These are phyloP conservation scores for Parachaetomium inaequale DNA, from an alignment of 495 filamentous ascomycete species.

Conservation along the genomic window DNA sequence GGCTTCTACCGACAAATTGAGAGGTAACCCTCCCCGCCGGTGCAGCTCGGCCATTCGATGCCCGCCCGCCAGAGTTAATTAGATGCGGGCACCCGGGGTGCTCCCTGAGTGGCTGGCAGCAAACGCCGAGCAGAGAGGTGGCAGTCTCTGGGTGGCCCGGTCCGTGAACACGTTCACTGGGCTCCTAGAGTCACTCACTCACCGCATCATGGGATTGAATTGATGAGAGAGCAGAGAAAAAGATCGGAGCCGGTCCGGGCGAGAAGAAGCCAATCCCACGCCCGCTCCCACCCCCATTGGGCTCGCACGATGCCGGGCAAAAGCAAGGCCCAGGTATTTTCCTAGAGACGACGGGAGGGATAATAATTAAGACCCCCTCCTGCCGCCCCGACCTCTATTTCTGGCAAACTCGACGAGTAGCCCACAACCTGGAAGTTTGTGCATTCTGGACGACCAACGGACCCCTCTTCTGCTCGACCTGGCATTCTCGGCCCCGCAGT, in stretches of 20 bases:
- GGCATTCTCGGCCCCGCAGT: conserved; percentile 8
- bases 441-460: neutral
- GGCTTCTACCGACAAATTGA: neutral
- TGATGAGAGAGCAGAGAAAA: neutral
- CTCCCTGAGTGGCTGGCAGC: conserved; percentile 6
- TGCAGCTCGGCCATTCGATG: neutral
- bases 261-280: neutral
- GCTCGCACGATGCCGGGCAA: neutral
- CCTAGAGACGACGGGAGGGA: neutral
- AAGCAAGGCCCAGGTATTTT: neutral
- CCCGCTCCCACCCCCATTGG: neutral
- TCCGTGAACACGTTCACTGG: neutral
- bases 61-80: conserved; percentile 3
- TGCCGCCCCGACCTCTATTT: neutral
- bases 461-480: neutral
- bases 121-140: conserved; percentile 25
- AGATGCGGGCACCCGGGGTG: neutral
- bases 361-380: conserved; percentile 1
- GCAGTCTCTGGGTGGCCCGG: conserved; percentile 25
- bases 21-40: neutral
- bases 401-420: neutral
- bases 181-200: neutral
- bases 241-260: neutral
- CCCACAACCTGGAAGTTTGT: neutral
- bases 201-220: conserved; percentile 5